These are phyloP conservation scores for Geotrichum europaeum DNA, from an alignment of 1,139 yeast genomes.

Conservation along the genomic window DNA sequence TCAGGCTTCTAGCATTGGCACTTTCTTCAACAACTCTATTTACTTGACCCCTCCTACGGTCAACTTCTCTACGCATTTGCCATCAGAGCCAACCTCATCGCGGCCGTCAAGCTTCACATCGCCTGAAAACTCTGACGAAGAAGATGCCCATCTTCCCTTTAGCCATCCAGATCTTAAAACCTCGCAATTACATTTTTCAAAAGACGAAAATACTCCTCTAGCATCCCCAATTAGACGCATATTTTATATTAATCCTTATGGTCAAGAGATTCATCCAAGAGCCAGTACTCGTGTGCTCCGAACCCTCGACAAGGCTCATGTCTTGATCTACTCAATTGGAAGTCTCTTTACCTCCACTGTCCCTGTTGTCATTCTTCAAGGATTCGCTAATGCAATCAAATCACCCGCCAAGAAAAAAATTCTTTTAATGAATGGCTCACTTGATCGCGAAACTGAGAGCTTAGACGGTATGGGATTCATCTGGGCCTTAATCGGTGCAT, in stretches of 20 bases:
- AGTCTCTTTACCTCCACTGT: conserved; percentile 80
- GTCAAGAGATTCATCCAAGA: conserved; percentile 76
- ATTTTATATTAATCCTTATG: conserved; percentile 80
- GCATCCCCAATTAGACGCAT: conserved; percentile 70
- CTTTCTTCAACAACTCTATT: not conserved
- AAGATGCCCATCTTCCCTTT: conserved; percentile 65
- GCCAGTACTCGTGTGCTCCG: conserved; percentile 62
- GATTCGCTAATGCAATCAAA: conserved; percentile 50
- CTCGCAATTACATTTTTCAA: conserved; percentile 66
- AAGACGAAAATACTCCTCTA: conserved; percentile 47
- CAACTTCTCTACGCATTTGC: not conserved
- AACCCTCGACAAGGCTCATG: conserved; percentile 44
- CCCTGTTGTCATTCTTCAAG: conserved; percentile 69
- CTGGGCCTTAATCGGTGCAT: conserved; percentile 45
- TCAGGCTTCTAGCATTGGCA: not conserved
- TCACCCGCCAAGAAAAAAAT: conserved; percentile 33
- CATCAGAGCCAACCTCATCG: not conserved
- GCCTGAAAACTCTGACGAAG: conserved; percentile 34
- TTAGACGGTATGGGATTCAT: conserved; percentile 58
- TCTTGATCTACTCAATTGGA: conserved; percentile 74
- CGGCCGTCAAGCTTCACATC: not conserved
- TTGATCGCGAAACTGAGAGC: conserved; percentile 71
- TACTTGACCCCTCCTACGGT: conserved; percentile 6
- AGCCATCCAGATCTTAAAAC: conserved; percentile 72
- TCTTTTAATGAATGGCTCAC: conserved; percentile 60